Conservation (phyloP, 768 basidiomycete genomes). For the Pleurotus sapidus region DNA sequence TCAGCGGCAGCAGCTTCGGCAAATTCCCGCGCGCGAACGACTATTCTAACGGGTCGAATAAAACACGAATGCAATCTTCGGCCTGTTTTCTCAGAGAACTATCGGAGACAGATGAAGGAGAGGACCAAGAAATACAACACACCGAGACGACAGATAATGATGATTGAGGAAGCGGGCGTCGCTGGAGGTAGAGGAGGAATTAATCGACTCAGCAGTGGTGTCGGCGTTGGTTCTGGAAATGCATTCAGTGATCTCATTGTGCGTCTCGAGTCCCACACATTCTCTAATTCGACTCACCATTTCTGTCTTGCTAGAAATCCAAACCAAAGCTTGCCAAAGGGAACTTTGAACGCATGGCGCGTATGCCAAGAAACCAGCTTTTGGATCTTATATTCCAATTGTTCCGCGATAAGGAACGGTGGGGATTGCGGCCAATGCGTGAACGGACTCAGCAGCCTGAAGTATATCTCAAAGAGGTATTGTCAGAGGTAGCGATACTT, state of each 20-base stretch:
- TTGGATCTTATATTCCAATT: conserved; percentile 77
- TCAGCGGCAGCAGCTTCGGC: conserved; percentile 34
- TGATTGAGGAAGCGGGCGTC: conserved; percentile 71
- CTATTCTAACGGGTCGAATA: conserved; percentile 74
- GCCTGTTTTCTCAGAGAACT: conserved; percentile 64
- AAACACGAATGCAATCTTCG: conserved; percentile 79
- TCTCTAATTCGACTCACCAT: conserved; percentile 6
- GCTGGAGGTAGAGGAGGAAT: conserved; percentile 70
- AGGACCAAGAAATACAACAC: conserved; percentile 66
- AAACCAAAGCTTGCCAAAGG: conserved; percentile 69
- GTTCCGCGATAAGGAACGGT: conserved; percentile 78
- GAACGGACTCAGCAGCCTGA: conserved; percentile 86
- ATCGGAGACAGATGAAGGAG: conserved; percentile 71
- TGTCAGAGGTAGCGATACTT: conserved; percentile 72
- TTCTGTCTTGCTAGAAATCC: conserved; percentile 43
- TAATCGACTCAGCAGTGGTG: conserved; percentile 77
- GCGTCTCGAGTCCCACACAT: conserved; percentile 23
- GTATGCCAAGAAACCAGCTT: conserved; percentile 86
- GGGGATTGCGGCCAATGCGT: conserved; percentile 75
- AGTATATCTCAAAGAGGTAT: conserved; percentile 80
- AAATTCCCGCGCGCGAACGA: conserved; percentile 68
- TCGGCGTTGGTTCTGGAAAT: conserved; percentile 51
- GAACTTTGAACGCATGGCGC: conserved; percentile 84
- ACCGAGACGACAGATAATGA: conserved; percentile 60
- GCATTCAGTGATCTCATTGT: conserved; percentile 70